Percentiles rank a stretch among this genome's conserved stretches.
These are phyloP conservation scores for Pseudogymnoascus verrucosus DNA, from an alignment of 2,329 filamentous ascomycete species.

Conservation along the genomic window DNA sequence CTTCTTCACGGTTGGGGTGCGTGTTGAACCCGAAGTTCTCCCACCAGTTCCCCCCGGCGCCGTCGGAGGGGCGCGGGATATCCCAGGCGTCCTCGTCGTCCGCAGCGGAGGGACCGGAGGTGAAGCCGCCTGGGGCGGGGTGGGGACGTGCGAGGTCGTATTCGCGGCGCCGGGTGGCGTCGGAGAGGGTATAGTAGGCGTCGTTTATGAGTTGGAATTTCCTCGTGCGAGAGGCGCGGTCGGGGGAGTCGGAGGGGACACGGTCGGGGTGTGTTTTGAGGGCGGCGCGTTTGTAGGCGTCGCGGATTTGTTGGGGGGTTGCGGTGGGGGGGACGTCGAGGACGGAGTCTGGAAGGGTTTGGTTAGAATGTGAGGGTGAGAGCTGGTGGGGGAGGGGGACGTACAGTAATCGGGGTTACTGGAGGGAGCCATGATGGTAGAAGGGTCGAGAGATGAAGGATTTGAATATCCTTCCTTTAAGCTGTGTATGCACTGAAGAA, in stretches of 20 bases:
- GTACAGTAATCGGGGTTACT: conserved; percentile 35
- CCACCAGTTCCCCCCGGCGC: conserved; percentile 54
- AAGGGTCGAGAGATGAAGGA: background rate
- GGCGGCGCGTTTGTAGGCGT: conserved; percentile 90
- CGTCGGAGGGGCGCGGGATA: conserved; percentile 20
- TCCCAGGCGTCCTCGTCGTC: conserved; percentile 36
- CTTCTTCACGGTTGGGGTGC: conserved; percentile 44
- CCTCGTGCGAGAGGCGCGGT: conserved; percentile 72
- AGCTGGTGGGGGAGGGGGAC: conserved; percentile 11
- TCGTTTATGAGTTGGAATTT: conserved; percentile 90
- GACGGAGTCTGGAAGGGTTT: conserved; percentile 53
- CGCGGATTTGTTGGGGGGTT: conserved; percentile 74
- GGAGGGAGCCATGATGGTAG: conserved; percentile 16
- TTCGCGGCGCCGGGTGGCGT: conserved; percentile 65
- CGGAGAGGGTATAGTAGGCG: conserved; percentile 86
- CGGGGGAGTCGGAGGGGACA: conserved; percentile 73
- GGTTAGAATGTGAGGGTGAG: background rate
- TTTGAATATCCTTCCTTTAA: background rate
- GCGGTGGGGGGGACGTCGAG: conserved; percentile 68
- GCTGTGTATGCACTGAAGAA: background rate
- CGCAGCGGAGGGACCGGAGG: conserved; percentile 34
- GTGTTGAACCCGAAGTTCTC: conserved; percentile 53
- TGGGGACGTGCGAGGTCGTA: conserved; percentile 60
- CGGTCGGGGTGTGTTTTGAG: conserved; percentile 92
- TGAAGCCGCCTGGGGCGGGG: conserved; percentile 16